phyloP scores from a whole-genome alignment of 345 rosid species.

The Erodium maritimum region DNA sequence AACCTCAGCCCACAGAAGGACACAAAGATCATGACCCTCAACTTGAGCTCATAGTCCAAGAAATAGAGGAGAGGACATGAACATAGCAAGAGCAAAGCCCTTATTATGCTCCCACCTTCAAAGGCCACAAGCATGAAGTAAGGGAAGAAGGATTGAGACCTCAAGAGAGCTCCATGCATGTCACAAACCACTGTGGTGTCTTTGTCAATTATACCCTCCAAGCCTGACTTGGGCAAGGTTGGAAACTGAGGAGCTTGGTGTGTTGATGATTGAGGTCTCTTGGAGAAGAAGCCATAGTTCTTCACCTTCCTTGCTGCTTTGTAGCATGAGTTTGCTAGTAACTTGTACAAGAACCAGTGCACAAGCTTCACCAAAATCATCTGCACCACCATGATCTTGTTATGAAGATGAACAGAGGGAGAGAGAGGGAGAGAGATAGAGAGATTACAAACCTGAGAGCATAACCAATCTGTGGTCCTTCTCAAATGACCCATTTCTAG shows the following conservation, averaged over 20 bases:
- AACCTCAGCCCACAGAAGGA: constrained; percentile 63
- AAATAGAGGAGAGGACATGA: constrained; percentile 51
- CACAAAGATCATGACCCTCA: constrained; percentile 54
- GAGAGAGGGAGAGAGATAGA: constrained; percentile 12
- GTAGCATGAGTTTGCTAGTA: constrained; percentile 44
- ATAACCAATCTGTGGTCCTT: no score
- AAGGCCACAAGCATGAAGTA: constrained; percentile 92
- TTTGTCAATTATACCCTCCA: no score
- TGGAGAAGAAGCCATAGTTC: constrained; percentile 33
- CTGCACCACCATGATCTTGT: constrained; percentile 33
- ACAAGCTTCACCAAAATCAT: constrained; percentile 34
- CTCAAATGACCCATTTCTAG: no score
- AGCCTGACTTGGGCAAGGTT: constrained; percentile 1
- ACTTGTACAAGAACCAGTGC: constrained; percentile 41
- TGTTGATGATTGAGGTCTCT: constrained; percentile 25
- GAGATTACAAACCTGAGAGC: no score
- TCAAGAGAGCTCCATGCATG: constrained; percentile 47
- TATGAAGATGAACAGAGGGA: constrained; percentile 4
- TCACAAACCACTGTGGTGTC: constrained; percentile 43
- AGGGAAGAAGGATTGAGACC: constrained; percentile 60
- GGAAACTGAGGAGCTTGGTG: constrained; percentile 18
- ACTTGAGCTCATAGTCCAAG: constrained; percentile 33
- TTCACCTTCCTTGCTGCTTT: constrained; percentile 49
- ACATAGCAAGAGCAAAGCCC: constrained; percentile 48
- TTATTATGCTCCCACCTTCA: constrained; percentile 72